A percentile compares a stretch with the other conserved stretches of the same genome.
phyloP scores from a whole-genome alignment of 768 basidiomycete genomes.

The Neoboletus magnificus region DNA sequence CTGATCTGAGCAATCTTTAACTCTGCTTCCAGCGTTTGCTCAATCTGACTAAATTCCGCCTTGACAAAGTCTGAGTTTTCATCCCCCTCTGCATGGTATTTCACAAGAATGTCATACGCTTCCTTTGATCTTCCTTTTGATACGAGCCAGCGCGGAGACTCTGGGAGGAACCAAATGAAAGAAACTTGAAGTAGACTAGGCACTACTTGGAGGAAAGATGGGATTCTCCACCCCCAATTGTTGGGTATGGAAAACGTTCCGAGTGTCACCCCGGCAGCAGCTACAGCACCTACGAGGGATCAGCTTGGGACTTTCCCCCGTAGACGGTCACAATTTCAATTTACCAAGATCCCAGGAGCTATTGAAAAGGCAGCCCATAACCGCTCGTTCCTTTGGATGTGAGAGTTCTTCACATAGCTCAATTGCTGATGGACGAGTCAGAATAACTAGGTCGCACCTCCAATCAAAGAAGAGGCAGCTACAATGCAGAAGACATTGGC shows the following conservation, averaged over 20 bases:
- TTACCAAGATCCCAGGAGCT: slow-evolving; percentile 11
- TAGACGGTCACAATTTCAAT: background rate
- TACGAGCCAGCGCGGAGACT: slow-evolving; percentile 65
- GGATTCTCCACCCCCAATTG: slow-evolving; percentile 71
- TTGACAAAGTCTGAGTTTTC: slow-evolving; percentile 48
- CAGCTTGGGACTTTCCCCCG: background rate
- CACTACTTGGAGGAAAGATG: slow-evolving; percentile 52
- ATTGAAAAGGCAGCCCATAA: slow-evolving; percentile 12
- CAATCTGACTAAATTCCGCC: slow-evolving; percentile 56
- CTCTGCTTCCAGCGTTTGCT: slow-evolving; percentile 44
- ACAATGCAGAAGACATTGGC: slow-evolving; percentile 14
- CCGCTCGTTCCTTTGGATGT: slow-evolving; percentile 21
- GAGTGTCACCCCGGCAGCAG: slow-evolving; percentile 53
- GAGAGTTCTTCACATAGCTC: slow-evolving; percentile 13
- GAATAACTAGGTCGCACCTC: slow-evolving; percentile 7
- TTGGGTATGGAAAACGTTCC: slow-evolving; percentile 58
- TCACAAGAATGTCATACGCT: slow-evolving; percentile 45
- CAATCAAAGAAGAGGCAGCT: slow-evolving; percentile 22
- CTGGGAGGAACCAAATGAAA: slow-evolving; percentile 58
- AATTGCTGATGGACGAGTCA: too few species aligned
- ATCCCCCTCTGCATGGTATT: slow-evolving; percentile 63
- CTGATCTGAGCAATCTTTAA: background rate
- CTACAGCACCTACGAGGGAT: slow-evolving; percentile 13
- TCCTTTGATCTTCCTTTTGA: slow-evolving; percentile 52
- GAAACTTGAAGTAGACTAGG: slow-evolving; percentile 52